Base-by-base conservation (phyloP, 495 filamentous ascomycete species). In the Penicillium daleae region DNA sequence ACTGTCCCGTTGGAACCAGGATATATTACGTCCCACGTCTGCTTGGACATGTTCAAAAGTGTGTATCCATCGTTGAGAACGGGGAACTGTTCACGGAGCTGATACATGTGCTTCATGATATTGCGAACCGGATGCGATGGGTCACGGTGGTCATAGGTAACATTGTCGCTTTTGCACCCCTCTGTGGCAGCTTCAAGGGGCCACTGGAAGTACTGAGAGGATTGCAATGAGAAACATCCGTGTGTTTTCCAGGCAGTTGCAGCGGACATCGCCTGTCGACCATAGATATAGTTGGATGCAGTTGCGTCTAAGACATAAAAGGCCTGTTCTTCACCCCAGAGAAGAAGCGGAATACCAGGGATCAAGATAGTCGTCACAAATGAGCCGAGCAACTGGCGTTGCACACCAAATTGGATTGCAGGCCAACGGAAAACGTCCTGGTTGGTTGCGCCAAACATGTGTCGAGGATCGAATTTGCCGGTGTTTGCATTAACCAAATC, bases 381-480 rank as follows among this genome's bases (percentile, higher is more conserved):
- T 6, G 81, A 72, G 8, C 78, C 89, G 0, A 92, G 77, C 3
- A 90, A 70, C 73, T 83, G 80, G 52, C 86, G 78, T 64, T 89
- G 79, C 0, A 83, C 82, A 24, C 89, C 89, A 56, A 82, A 76
- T 24, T 81, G 68, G 59, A 92, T 80, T 1, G 85, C 80, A n/a
- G 89, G 88, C 89, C 89, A 92, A 17, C 88, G 83, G 74, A 91
- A 89, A 4, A 91, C 87, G 69, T 91, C 89, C 74, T 91, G 89
- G 68, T 91, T 91, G 10, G 86, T 87, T 3, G 79, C 79, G 24
- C 89, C 89, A 62, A 82, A 91, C 79, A 91, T 83, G 65, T 91
- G 88, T 24, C 89, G 80, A 5, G 89, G 89, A 63, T 91, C 88
- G 58, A 90, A 90, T 60, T 80, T 71, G 37, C 86, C 87, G 4